Conservation (phyloP, 225 moss, liverwort and hornwort genomes). For the Marchantia paleacea region DNA sequence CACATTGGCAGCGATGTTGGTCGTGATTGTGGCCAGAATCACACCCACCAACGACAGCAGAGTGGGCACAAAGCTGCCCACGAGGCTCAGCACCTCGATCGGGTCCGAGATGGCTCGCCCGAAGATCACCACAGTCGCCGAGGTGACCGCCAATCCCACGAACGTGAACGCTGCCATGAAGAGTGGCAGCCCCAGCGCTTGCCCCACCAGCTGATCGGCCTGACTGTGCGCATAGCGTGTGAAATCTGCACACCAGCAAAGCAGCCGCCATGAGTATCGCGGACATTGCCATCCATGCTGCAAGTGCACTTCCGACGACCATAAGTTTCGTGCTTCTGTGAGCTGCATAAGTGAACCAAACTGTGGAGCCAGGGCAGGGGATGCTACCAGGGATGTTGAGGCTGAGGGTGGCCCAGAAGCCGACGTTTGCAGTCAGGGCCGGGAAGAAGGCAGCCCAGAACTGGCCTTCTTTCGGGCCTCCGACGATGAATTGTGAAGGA, state of each 20-base stretch:
- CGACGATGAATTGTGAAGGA: constrained; percentile 74
- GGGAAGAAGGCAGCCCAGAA: constrained; percentile 89
- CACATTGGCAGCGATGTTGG: constrained; percentile 89
- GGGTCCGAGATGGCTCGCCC: constrained; percentile 81
- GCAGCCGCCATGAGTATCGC: background rate
- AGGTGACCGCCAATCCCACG: constrained; percentile 82
- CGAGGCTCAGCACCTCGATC: constrained; percentile 59
- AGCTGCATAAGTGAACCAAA: background rate
- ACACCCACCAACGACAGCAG: constrained; percentile 70
- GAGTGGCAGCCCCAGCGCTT: constrained; percentile 82
- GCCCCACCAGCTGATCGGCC: constrained; percentile 73
- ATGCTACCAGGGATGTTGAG: constrained; percentile 83
- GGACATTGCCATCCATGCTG: background rate
- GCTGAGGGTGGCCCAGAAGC: constrained; percentile 93
- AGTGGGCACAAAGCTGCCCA: constrained; percentile 70
- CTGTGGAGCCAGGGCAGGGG: background rate
- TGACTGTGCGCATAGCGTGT: constrained; percentile 82
- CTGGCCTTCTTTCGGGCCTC: constrained; percentile 75
- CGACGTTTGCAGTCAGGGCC: constrained; percentile 85
- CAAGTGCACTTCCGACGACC: no score
- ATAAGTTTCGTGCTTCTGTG: background rate
- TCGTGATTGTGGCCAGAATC: constrained; percentile 74
- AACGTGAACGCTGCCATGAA: constrained; percentile 95
- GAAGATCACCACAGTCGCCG: constrained; percentile 78
- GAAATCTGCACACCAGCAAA: constrained; percentile 54